Evolutionary conservation across 2,329 filamentous ascomycete species (phyloP).

Genomic region (Colletotrichum sojae): DNA sequence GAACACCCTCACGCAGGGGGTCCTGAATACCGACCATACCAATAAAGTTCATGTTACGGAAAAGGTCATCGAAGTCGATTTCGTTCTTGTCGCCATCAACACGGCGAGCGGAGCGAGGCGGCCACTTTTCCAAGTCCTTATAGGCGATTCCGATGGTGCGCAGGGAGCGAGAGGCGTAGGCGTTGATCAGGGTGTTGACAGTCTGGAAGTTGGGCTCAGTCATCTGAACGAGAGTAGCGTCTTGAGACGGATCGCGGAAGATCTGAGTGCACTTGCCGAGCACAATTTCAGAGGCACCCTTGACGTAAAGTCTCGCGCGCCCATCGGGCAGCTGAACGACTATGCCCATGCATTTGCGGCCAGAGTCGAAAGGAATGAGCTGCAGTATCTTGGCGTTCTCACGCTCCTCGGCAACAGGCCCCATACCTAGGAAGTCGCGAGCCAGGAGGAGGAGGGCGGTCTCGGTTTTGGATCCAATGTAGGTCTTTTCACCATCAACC

Average conservation of each 20-base stretch:
- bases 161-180: slow-evolving; percentile 84
- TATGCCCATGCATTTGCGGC: slow-evolving; percentile 79
- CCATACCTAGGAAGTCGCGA: slow-evolving; percentile 76
- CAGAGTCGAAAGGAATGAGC: slow-evolving; percentile 82
- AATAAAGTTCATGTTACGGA: slow-evolving; percentile 77
- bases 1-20: slow-evolving; percentile 81
- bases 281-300: slow-evolving; percentile 77
- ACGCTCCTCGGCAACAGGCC: slow-evolving; percentile 74
- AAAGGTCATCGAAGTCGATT: slow-evolving; percentile 76
- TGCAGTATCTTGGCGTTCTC: slow-evolving; percentile 73
- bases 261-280: slow-evolving; percentile 68
- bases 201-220: slow-evolving; percentile 67
- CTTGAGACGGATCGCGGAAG: slow-evolving; percentile 63
- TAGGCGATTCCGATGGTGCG: slow-evolving; percentile 89
- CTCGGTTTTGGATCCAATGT: slow-evolving; percentile 85
- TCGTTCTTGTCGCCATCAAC: slow-evolving; percentile 70
- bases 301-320: slow-evolving; percentile 70
- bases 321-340: slow-evolving; percentile 67
- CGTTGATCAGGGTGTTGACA: slow-evolving; percentile 78
- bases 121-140: slow-evolving; percentile 88
- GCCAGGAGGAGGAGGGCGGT: slow-evolving; percentile 81
- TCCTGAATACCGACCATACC: slow-evolving; percentile 86
- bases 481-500: slow-evolving; percentile 75
- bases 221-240: slow-evolving; percentile 59
- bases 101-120: slow-evolving; percentile 74